Conservation (phyloP, 805 yeast genomes). For the Zygoascus ofunaensis region DNA sequence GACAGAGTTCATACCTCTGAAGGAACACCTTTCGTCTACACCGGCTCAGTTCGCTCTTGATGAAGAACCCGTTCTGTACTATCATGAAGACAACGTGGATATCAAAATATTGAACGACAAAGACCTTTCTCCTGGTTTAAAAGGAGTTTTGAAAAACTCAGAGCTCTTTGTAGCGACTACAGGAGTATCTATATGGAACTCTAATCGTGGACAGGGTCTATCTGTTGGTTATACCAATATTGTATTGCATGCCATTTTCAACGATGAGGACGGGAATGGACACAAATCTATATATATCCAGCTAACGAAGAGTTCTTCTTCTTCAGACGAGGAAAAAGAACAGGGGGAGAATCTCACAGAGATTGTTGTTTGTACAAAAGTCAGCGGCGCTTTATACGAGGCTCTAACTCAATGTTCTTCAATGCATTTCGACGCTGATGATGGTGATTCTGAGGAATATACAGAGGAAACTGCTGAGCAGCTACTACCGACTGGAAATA, state of each 20-base stretch:
- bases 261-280: constrained; percentile 1
- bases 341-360: constrained; percentile 7
- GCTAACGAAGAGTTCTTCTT: constrained; percentile 2
- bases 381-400: constrained; percentile 9
- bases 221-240: constrained; percentile 19
- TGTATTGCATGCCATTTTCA: constrained; percentile 22
- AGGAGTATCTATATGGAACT: constrained; percentile 21
- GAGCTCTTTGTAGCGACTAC: constrained; percentile 21
- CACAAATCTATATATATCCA: constrained; percentile 16
- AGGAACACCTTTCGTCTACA: constrained; percentile 25
- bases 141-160: neutral
- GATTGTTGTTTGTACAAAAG: constrained; percentile 7
- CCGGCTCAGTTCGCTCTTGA: constrained; percentile 28
- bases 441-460: constrained; percentile 8
- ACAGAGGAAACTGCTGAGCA: constrained; percentile 8
- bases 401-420: constrained; percentile 20
- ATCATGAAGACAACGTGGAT: neutral
- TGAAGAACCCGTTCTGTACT: constrained; percentile 25
- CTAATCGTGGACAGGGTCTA: constrained; percentile 12
- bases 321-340: too few species aligned
- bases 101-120: neutral
- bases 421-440: constrained; percentile 18
- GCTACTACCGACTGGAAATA: constrained; percentile 1
- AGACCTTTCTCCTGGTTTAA: constrained; percentile 1
- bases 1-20: constrained; percentile 21